phyloP scores from a whole-genome alignment of 2,329 filamentous ascomycete genomes.

The Bipolaris sorokiniana region DNA sequence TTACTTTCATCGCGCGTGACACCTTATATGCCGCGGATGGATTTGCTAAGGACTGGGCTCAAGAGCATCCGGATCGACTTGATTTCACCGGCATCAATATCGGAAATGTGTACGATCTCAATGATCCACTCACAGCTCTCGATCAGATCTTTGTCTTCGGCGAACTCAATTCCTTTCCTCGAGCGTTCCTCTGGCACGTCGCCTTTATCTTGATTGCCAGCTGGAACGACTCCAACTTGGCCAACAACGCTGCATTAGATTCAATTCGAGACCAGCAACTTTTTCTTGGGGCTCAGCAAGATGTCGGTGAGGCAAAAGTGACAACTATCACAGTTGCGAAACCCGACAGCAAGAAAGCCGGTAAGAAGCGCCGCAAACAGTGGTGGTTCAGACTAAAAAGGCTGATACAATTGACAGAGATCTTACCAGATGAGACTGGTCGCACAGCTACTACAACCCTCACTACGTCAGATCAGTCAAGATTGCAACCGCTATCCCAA shows the following conservation, averaged over 20 bases:
- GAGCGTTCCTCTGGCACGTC: slow-evolving; percentile 40
- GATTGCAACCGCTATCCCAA: neutral
- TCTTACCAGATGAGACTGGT: slow-evolving; percentile 1
- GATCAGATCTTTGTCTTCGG: slow-evolving; percentile 38
- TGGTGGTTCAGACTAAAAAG: neutral
- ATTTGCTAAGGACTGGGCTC: slow-evolving; percentile 35
- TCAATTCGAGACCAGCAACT: neutral
- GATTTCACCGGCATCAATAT: slow-evolving; percentile 24
- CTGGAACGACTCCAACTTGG: slow-evolving; percentile 15
- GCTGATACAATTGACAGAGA: slow-evolving; percentile 21
- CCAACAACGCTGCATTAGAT: slow-evolving; percentile 5
- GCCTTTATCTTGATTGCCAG: slow-evolving; percentile 30
- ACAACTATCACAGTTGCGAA: neutral
- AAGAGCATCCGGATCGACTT: slow-evolving; percentile 27
- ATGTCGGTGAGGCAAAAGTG: neutral
- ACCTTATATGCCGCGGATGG: slow-evolving; percentile 27
- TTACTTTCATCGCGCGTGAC: slow-evolving; percentile 35
- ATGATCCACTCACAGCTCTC: slow-evolving; percentile 30
- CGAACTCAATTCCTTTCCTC: slow-evolving; percentile 32
- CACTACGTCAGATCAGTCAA: neutral
- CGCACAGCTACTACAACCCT: neutral
- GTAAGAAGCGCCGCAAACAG: slow-evolving; percentile 21
- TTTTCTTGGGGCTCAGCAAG: neutral
- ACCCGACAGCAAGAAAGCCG: neutral
- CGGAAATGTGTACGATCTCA: slow-evolving; percentile 22